These are phyloP conservation scores for Colletotrichum magnum DNA, from an alignment of 2,329 filamentous ascomycete genomes.

Conservation along the genomic window DNA sequence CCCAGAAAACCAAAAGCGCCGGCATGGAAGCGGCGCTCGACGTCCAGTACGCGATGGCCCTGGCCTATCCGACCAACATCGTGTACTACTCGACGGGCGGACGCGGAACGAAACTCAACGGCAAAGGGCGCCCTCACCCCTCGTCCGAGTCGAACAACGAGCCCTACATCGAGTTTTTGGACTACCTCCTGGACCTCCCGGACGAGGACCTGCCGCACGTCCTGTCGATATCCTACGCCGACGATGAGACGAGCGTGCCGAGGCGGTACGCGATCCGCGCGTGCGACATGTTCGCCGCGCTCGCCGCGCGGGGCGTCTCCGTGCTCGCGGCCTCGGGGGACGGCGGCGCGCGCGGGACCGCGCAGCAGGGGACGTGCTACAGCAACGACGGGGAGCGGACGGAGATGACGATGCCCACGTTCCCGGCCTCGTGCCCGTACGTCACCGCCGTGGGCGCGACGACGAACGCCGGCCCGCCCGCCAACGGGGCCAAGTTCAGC, in stretches of 20 bases:
- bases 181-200: conserved; percentile 61
- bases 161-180: conserved; percentile 69
- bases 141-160: conserved; percentile 61
- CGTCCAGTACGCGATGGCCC: conserved; percentile 62
- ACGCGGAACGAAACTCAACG: conserved; percentile 57
- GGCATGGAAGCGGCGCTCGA: conserved; percentile 64
- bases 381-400: conserved; percentile 71
- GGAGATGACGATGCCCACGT: conserved; percentile 71
- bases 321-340: conserved; percentile 68
- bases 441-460: conserved; percentile 78
- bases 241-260: conserved; percentile 70
- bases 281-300: conserved; percentile 67
- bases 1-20: conserved; percentile 53
- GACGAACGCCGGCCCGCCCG: conserved; percentile 51
- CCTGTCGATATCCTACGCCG: conserved; percentile 70
- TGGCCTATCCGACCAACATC: conserved; percentile 60
- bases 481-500: conserved; percentile 60
- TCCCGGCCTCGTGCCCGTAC: conserved; percentile 78
- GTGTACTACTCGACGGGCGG: conserved; percentile 62
- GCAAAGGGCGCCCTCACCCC: conserved; percentile 52
- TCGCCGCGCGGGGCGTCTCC: conserved; percentile 66
- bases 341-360: conserved; percentile 60
- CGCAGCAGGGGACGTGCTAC: conserved; percentile 65
- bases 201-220: conserved; percentile 67
- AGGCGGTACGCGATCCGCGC: conserved; percentile 65